Percentiles rank a stretch among this genome's conserved stretches.
These are phyloP conservation scores for Puccinia triticina DNA, from an alignment of 1,284 basidiomycete genomes.

Conservation along the genomic window DNA sequence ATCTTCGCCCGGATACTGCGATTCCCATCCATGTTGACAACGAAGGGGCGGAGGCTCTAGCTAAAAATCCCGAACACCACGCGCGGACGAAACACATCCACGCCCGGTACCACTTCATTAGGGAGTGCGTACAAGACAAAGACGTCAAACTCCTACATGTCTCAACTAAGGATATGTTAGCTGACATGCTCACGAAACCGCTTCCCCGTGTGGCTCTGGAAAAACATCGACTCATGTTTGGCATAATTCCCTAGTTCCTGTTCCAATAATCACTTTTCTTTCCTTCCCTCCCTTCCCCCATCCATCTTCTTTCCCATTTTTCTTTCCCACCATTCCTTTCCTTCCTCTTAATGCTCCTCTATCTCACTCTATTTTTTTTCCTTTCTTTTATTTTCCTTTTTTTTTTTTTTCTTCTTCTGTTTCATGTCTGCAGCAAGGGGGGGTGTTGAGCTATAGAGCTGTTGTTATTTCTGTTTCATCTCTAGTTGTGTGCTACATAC, in stretches of 20 bases:
- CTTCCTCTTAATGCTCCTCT: too few species aligned
- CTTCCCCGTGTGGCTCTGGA: neutral
- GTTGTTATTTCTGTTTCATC: neutral
- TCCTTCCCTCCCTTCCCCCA: too few species aligned
- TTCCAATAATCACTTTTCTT: too few species aligned
- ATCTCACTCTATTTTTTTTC: too few species aligned
- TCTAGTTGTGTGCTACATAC: neutral
- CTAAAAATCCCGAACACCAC: too few species aligned
- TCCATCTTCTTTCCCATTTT: too few species aligned
- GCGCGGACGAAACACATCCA: constrained; percentile 64
- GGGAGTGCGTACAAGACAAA: constrained; percentile 59
- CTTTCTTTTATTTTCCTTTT: too few species aligned
- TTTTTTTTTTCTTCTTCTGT: neutral
- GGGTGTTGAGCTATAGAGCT: neutral
- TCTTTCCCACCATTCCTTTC: too few species aligned
- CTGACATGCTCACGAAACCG: neutral
- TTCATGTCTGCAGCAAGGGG: too few species aligned
- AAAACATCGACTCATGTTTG: neutral
- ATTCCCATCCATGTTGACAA: too few species aligned
- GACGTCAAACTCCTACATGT: constrained; percentile 1
- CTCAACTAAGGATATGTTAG: neutral
- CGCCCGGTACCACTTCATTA: constrained; percentile 62
- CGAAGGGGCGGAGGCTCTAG: too few species aligned
- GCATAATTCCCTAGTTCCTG: neutral
- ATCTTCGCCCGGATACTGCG: too few species aligned